Conservation (phyloP, 139 green algal species). For the Chlorella sorokiniana region DNA sequence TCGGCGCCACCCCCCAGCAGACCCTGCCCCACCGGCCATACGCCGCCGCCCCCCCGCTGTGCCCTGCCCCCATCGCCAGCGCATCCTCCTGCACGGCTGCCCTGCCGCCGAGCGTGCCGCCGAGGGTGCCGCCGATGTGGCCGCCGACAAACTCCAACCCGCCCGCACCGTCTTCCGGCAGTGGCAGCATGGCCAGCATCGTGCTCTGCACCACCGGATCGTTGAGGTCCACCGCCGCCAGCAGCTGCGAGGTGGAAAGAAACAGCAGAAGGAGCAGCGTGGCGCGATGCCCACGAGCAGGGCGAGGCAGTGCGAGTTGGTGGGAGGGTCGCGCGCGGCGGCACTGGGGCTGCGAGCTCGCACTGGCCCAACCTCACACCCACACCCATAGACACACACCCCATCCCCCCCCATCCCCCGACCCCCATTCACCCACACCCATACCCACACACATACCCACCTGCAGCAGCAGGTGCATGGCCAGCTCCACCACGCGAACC, state of each 20-base stretch:
- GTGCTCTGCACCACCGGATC: constrained; percentile 71
- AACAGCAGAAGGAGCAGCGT: neutral
- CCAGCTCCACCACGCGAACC: constrained; percentile 74
- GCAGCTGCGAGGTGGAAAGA: constrained; percentile 32
- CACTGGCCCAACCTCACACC: too few relatives aligned
- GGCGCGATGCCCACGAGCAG: neutral
- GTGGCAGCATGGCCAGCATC: constrained; percentile 70
- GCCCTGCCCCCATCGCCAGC: neutral
- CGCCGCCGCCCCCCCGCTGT: neutral
- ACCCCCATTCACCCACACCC: neutral
- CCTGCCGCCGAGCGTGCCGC: neutral
- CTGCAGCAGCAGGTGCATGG: constrained; percentile 62
- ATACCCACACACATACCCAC: constrained; percentile 1
- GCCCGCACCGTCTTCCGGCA: constrained; percentile 12
- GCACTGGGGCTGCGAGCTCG: too few relatives aligned
- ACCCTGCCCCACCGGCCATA: constrained; percentile 42
- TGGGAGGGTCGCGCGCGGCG: too few relatives aligned
- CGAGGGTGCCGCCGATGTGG: neutral
- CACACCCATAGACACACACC: too few relatives aligned
- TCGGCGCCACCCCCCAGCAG: constrained; percentile 23
- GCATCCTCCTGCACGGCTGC: neutral
- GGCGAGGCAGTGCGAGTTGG: too few relatives aligned
- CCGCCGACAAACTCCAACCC: neutral
- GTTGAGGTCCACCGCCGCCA: constrained; percentile 64
- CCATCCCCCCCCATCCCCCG: neutral